Conservation (phyloP, 352 stramenopile genomes). For the Globisporangium acanthophoron region DNA sequence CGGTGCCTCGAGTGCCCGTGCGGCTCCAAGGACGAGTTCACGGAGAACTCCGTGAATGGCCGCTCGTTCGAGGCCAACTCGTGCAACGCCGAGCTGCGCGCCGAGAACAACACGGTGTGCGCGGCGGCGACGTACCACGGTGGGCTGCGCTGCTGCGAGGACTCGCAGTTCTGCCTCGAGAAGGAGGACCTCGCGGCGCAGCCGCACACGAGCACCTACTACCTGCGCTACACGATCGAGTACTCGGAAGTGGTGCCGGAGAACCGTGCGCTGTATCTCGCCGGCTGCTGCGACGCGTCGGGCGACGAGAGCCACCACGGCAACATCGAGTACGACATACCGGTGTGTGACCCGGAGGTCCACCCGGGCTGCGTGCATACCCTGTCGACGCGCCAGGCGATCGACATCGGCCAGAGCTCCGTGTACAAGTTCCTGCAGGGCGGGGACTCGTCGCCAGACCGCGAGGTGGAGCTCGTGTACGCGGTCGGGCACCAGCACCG, state of each 20-base stretch:
- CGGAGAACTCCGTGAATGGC: constrained; percentile 46
- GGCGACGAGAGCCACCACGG: constrained; percentile 52
- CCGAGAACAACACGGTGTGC: constrained; percentile 73
- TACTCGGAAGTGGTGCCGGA: constrained; percentile 51
- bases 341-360: constrained; percentile 46
- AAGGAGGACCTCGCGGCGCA: constrained; percentile 30
- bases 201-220: constrained; percentile 38
- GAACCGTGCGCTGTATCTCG: constrained; percentile 61
- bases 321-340: constrained; percentile 80
- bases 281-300: constrained; percentile 66
- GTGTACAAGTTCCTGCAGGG: constrained; percentile 15
- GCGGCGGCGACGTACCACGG: constrained; percentile 53
- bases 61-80: constrained; percentile 24
- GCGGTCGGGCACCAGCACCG: constrained; percentile 77
- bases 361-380: constrained; percentile 78
- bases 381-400: constrained; percentile 54
- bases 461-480: constrained; percentile 77
- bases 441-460: constrained; percentile 18
- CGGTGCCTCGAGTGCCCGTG: constrained; percentile 75
- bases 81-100: constrained; percentile 63
- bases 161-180: constrained; percentile 66
- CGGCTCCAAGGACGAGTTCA: constrained; percentile 58
- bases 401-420: constrained; percentile 33
- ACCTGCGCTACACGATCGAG: constrained; percentile 74
- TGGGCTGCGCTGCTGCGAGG: constrained; percentile 71